phyloP scores from a whole-genome alignment of 306 rosid genomes.

The Cicer pinnatifidum region DNA sequence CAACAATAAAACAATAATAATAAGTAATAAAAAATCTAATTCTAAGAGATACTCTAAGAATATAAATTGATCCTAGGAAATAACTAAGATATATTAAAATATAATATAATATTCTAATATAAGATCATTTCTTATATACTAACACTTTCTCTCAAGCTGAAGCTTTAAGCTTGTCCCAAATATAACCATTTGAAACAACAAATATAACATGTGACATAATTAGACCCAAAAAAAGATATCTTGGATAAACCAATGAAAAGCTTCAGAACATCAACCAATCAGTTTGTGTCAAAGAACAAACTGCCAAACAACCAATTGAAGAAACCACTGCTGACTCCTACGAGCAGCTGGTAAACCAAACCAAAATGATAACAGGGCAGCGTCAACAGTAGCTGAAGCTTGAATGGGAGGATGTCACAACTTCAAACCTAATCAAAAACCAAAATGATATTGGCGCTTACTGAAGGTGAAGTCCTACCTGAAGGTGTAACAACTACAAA shows the following conservation, averaged over 20 bases:
- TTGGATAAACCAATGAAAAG: not conserved
- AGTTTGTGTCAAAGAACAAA: not conserved
- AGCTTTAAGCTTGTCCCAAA: not conserved
- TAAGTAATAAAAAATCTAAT: too few species aligned
- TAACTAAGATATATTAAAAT: too few species aligned
- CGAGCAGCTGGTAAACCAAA: not conserved
- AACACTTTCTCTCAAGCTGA: too few species aligned
- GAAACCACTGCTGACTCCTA: not conserved
- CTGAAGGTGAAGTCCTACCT: not conserved
- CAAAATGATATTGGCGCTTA: not conserved
- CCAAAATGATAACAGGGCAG: not conserved
- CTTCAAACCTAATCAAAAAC: conserved; percentile 1
- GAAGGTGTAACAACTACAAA: not conserved
- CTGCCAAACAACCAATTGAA: not conserved
- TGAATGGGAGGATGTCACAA: not conserved
- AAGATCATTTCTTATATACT: too few species aligned
- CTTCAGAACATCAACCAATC: too few species aligned
- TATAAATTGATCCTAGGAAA: too few species aligned
- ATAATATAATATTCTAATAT: too few species aligned
- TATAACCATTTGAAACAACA: not conserved
- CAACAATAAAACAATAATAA: too few species aligned
- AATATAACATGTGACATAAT: not conserved
- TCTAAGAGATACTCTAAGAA: too few species aligned
- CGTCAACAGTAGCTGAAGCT: not conserved
- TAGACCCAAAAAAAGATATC: not conserved